These are phyloP conservation scores for Trifolium fragiferum DNA, from an alignment of 306 rosid genomes.

Conservation along the genomic window DNA sequence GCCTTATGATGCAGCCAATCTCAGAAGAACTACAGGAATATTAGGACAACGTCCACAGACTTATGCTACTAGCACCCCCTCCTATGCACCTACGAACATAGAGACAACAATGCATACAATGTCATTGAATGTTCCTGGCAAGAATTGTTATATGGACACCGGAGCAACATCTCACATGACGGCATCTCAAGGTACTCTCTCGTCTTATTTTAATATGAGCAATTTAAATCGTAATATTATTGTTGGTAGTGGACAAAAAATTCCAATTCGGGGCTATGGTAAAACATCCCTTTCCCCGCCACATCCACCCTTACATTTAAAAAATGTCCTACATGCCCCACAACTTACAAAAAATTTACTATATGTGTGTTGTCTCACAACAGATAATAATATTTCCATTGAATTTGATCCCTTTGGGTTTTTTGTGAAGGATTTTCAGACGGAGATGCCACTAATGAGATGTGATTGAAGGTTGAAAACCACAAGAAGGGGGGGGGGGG, in stretches of 20 bases:
- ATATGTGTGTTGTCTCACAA: neutral
- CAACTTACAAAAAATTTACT: neutral
- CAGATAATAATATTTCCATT: neutral
- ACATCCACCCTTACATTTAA: neutral
- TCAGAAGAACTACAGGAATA: no score
- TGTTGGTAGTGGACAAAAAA: constrained; percentile 5
- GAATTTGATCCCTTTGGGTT: neutral
- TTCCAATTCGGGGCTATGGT: neutral
- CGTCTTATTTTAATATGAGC: neutral
- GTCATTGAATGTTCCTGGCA: neutral
- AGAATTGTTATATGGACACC: neutral
- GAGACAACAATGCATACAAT: neutral
- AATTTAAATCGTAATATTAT: neutral
- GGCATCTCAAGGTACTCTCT: neutral
- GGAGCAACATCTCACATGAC: neutral
- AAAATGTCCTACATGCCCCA: neutral
- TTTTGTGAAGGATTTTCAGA: neutral
- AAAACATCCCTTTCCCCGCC: neutral
- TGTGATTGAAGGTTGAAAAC: no score
- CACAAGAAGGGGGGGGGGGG: no score
- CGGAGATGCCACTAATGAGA: constrained; percentile 7
- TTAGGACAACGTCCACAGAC: neutral
- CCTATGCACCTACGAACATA: neutral
- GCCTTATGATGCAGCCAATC: no score
- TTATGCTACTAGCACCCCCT: neutral